phyloP scores from a whole-genome alignment of 2,329 filamentous ascomycete species.

The Xylariaceae sp. region DNA sequence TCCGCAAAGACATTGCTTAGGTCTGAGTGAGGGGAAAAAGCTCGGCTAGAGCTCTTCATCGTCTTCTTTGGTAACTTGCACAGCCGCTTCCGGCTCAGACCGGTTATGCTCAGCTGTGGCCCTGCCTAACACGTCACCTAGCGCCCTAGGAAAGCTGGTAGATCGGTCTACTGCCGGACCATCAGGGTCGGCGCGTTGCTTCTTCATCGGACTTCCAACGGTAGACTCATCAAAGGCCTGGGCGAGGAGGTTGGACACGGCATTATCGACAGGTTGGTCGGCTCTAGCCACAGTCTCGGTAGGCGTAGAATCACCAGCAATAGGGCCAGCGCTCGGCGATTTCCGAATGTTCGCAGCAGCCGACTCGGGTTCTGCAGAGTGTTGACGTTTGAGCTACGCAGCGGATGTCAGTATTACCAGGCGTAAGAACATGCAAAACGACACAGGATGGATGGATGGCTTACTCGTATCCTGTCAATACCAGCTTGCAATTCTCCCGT shows the following conservation, averaged over 20 bases:
- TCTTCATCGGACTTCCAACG: conserved; percentile 70
- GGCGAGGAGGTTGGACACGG: conserved; percentile 35
- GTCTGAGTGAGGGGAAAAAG: too few species aligned
- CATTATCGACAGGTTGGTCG: conserved; percentile 29
- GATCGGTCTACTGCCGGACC: conserved; percentile 39
- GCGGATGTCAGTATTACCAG: conserved; percentile 22
- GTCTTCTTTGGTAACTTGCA: conserved; percentile 24
- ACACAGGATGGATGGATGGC: conserved; percentile 26
- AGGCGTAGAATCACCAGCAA: conserved; percentile 36
- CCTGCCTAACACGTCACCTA: conserved; percentile 37
- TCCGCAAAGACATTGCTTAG: too few species aligned
- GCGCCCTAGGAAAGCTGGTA: conserved; percentile 33
- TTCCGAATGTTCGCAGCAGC: conserved; percentile 39
- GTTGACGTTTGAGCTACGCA: conserved; percentile 69
- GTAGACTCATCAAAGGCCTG: conserved; percentile 41
- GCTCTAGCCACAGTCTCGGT: conserved; percentile 32
- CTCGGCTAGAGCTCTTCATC: conserved; percentile 27
- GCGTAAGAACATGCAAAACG: neutral
- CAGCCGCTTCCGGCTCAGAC: conserved; percentile 13
- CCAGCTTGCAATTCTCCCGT: conserved; percentile 74
- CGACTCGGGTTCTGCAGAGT: conserved; percentile 64
- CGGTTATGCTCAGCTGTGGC: conserved; percentile 24
- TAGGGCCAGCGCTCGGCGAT: conserved; percentile 40
- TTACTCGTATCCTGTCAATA: conserved; percentile 74
- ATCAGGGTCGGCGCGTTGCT: conserved; percentile 60